Base-by-base conservation (phyloP, 2,329 filamentous ascomycete genomes). In the Botryotinia globosa region DNA sequence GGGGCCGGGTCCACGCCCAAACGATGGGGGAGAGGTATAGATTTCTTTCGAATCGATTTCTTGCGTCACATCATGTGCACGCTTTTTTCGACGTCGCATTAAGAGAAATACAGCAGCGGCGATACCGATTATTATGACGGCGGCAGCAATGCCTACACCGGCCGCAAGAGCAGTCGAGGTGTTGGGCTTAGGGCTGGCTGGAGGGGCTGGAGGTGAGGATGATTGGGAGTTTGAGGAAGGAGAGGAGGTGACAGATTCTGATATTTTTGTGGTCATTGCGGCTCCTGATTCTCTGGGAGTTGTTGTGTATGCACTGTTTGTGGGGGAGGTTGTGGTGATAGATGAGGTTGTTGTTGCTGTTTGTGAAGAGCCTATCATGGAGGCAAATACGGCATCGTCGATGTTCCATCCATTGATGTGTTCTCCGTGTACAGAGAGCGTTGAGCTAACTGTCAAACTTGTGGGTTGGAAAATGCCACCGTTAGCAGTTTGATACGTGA, bases 391-490 rank as follows among this genome's bases (percentile, higher is more conserved):
- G 20, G 37, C 32, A 61, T 37, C 62, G 8, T 67, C 62, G 39
- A 72, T 72, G n/a, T 72, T 72, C 45, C 63, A 72, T 37, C 62
- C 69, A 22, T 72, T 72, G 6, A 67, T 65, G 22, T 72, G 69
- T 32, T 72, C 61, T 39, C 69, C 69, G 42, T 72, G 62, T 5
- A 72, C 69, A 16, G 39, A 10, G 8, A 66, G 18, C 39, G 51
- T 72, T 44, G 45, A 51, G 51, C 69, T 48, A 7, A 67, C 37
- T 7, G 61, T 67, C 8, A 67, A 25, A 32, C 62, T 72, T 58
- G 69, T 59, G n/a, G 69, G 69, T 22, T 72, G 69, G 22, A 45
- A 58, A 10, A 67, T 67, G 14, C 69, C 69, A 18, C 59, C 59
- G 25, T 45, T 71, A 25, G 44, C n/a, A 51, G 20, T 65, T 56